Base-by-base conservation (phyloP, 805 yeast genomes). In the Candida rishiriensis region DNA sequence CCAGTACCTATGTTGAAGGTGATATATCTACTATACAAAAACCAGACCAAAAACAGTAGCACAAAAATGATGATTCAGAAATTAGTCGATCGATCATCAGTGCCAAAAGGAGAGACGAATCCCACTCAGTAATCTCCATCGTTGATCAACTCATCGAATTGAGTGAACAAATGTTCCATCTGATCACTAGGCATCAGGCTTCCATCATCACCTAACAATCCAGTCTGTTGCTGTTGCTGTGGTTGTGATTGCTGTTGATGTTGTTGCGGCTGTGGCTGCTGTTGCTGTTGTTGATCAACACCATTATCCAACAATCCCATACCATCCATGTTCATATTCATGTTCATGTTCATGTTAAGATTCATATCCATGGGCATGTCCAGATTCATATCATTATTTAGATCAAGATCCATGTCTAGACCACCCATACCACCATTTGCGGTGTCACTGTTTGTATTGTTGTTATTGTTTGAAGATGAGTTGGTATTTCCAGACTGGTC, bases 91-190 rank as follows among this genome's bases (percentile, higher is more conserved):
- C 26, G 26, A 21, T 15, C 26, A 21, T 18, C 10, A 36, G n/a
- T 33, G n/a, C n/a, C n/a, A n/a, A n/a, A n/a, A n/a, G n/a, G n/a
- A n/a, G n/a, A n/a, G n/a, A n/a, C n/a, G n/a, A 29, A 29, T 29
- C 31, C 31, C 31, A 29, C 12, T 29, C 12, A 13, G 10, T 30
- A 30, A n/a, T 30, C 33, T 30, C 50, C 48, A 36, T 52, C 54
- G 18, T 53, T 54, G 14, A 60, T 62, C 40, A 59, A 47, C 34
- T 60, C 65, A 46, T 61, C 66, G 46, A 61, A 61, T 39, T 61
- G 64, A 39, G 59, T 53, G 31, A 61, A 59, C 34, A 61, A 48
- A 40, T 61, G 53, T 43, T 61, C 64, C 64, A 59, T 61, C 42
- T 60, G 62, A 40, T 60, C 66, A 13, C 57, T 47, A 5, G 63